phyloP scores from a whole-genome alignment of 805 yeast species.

The Myxozyma mucilagina region DNA sequence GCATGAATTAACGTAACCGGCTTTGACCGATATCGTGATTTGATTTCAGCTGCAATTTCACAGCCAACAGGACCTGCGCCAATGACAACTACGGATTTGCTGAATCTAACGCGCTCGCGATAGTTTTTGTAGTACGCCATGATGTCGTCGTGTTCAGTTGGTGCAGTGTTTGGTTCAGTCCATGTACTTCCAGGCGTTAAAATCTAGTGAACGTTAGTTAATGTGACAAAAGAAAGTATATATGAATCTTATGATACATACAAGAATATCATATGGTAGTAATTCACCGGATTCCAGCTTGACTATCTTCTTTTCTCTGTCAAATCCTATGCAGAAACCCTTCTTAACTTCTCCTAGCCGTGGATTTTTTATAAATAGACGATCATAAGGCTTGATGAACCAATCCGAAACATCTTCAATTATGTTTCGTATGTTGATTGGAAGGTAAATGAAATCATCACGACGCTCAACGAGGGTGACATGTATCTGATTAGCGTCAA shows the following conservation, averaged over 20 bases:
- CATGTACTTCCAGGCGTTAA: constrained; percentile 16
- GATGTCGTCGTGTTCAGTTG: constrained; percentile 1
- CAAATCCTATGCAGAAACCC: constrained; percentile 4
- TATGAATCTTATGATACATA: no score
- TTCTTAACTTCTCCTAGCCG: constrained; percentile 9
- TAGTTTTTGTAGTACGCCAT: constrained; percentile 2
- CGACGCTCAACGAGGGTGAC: constrained; percentile 17
- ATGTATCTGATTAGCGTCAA: background rate
- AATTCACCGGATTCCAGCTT: constrained; percentile 4
- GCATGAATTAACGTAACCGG: constrained; percentile 37
- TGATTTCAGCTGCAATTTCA: constrained; percentile 53
- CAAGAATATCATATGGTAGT: constrained; percentile 14
- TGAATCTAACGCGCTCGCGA: constrained; percentile 39
- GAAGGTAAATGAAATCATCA: constrained; percentile 14
- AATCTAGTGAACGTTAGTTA: background rate
- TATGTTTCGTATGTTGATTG: constrained; percentile 8
- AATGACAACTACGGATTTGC: constrained; percentile 47
- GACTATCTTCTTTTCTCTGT: constrained; percentile 7
- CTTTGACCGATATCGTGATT: constrained; percentile 40
- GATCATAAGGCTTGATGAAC: constrained; percentile 10
- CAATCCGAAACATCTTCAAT: constrained; percentile 9
- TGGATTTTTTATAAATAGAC: constrained; percentile 10
- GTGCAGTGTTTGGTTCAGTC: constrained; percentile 7
- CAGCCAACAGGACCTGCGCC: constrained; percentile 58
- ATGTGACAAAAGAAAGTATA: background rate